Percentiles rank a stretch among this genome's conserved stretches.
phyloP scores from a whole-genome alignment of 2,329 filamentous ascomycete genomes.

The Penicillium sp. region DNA sequence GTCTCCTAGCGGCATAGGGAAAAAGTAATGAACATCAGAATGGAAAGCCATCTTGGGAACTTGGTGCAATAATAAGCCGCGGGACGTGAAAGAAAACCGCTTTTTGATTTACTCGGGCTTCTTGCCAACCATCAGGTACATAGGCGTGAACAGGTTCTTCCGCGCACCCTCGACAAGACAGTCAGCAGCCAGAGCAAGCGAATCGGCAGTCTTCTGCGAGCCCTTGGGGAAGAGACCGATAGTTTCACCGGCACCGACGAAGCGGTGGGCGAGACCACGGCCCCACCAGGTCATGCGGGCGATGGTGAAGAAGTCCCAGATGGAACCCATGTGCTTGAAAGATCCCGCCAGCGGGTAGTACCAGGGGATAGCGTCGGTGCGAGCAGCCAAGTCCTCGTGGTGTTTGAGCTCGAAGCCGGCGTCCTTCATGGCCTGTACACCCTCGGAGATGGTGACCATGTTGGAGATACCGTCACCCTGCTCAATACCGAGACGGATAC shows the following conservation, averaged over 20 bases:
- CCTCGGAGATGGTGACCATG: slow-evolving; percentile 86
- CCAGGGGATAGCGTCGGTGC: slow-evolving; percentile 75
- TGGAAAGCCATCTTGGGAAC: slow-evolving; percentile 4
- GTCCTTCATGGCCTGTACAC: slow-evolving; percentile 72
- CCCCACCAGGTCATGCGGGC: slow-evolving; percentile 84
- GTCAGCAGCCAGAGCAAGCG: slow-evolving; percentile 74
- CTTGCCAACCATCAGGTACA: slow-evolving; percentile 94
- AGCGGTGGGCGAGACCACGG: slow-evolving; percentile 67
- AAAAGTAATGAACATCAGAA: slow-evolving; percentile 10
- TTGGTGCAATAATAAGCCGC: slow-evolving; percentile 12
- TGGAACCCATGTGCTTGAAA: slow-evolving; percentile 73
- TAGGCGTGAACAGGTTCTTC: slow-evolving; percentile 93
- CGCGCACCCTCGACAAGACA: slow-evolving; percentile 79
- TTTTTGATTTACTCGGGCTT: slow-evolving; percentile 58
- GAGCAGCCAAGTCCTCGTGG: slow-evolving; percentile 79
- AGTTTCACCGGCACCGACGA: slow-evolving; percentile 72
- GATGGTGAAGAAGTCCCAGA: slow-evolving; percentile 77
- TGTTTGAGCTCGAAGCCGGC: slow-evolving; percentile 81
- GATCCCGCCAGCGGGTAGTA: slow-evolving; percentile 89
- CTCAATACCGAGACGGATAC: slow-evolving; percentile 91
- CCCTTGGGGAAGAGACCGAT: slow-evolving; percentile 71
- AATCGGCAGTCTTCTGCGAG: slow-evolving; percentile 93
- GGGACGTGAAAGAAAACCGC: slow-evolving; percentile 2
- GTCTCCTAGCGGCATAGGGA: slow-evolving; percentile 6
- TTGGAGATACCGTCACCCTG: slow-evolving; percentile 95